Percentiles rank a stretch among this genome's conserved stretches.
phyloP scores from a whole-genome alignment of 371 early-diverging fungal genomes.

The Mucor racemosus region DNA sequence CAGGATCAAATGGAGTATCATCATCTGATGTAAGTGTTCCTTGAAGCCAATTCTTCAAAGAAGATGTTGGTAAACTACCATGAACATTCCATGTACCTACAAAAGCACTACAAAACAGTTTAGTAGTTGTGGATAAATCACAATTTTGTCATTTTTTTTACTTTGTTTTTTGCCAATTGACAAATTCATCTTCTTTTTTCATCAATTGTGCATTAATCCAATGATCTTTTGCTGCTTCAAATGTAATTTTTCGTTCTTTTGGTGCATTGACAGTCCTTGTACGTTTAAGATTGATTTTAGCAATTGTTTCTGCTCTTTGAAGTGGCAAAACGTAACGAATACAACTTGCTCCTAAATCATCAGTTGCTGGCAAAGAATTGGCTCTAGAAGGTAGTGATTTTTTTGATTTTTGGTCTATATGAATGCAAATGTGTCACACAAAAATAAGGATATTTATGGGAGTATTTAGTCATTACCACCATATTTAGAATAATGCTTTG shows the following conservation, averaged over 20 bases:
- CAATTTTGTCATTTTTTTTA: constrained; percentile 18
- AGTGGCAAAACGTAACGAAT: constrained; percentile 43
- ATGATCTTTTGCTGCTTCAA: constrained; percentile 55
- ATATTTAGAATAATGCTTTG: constrained; percentile 27
- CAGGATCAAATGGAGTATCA: constrained; percentile 52
- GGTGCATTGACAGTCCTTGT: constrained; percentile 26
- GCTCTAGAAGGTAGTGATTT: constrained; percentile 21
- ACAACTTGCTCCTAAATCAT: constrained; percentile 22
- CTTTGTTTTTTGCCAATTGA: constrained; percentile 52
- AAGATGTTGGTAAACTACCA: constrained; percentile 67
- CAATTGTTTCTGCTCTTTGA: constrained; percentile 40
- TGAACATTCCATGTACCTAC: constrained; percentile 95
- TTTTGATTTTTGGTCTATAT: constrained; percentile 1
- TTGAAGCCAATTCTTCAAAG: constrained; percentile 72
- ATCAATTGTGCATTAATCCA: constrained; percentile 64
- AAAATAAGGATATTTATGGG: not conserved
- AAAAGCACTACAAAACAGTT: constrained; percentile 58
- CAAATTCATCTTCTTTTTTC: constrained; percentile 59
- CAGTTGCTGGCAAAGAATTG: constrained; percentile 26
- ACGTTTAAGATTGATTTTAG: constrained; percentile 40
- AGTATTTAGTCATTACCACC: not conserved
- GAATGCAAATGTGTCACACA: not conserved
- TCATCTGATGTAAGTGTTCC: constrained; percentile 37
- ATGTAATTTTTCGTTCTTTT: constrained; percentile 19
- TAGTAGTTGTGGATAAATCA: not conserved